Conservation (phyloP, 1,284 basidiomycete species). For the Rhodotorula sp. region DNA sequence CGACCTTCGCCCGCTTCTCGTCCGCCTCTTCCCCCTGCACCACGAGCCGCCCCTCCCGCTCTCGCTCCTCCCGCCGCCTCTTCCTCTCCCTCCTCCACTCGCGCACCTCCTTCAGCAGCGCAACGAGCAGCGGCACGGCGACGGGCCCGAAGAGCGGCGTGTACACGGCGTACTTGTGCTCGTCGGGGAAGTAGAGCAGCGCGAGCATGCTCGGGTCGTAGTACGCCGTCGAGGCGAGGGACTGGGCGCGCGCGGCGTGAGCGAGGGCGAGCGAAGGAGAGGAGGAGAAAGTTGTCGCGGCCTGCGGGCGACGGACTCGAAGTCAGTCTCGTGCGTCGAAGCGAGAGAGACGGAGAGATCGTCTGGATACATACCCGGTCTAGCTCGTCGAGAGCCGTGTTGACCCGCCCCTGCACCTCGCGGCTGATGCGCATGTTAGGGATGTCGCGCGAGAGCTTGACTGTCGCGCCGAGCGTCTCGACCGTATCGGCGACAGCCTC, state of each 20-base stretch:
- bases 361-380: too few relatives aligned
- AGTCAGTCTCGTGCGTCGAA: too few relatives aligned
- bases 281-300: neutral
- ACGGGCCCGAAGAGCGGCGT: conserved; percentile 87
- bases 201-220: conserved; percentile 97
- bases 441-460: conserved; percentile 77
- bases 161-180: conserved; percentile 94
- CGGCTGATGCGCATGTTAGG: conserved; percentile 84
- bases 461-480: conserved; percentile 76
- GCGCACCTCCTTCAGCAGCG: conserved; percentile 38
- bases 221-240: conserved; percentile 82
- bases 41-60: neutral
- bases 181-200: conserved; percentile 91
- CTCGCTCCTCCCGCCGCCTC: neutral
- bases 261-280: conserved; percentile 7
- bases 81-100: conserved; percentile 17
- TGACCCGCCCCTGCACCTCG: conserved; percentile 71
- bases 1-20: neutral
- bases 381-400: conserved; percentile 67
- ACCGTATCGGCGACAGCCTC: conserved; percentile 69
- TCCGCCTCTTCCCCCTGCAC: neutral
- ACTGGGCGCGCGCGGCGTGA: conserved; percentile 67
- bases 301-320: neutral
- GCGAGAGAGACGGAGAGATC: too few relatives aligned
- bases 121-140: conserved; percentile 42